Conservation (phyloP, 208 protist genomes). For the Leishmania tropica region DNA sequence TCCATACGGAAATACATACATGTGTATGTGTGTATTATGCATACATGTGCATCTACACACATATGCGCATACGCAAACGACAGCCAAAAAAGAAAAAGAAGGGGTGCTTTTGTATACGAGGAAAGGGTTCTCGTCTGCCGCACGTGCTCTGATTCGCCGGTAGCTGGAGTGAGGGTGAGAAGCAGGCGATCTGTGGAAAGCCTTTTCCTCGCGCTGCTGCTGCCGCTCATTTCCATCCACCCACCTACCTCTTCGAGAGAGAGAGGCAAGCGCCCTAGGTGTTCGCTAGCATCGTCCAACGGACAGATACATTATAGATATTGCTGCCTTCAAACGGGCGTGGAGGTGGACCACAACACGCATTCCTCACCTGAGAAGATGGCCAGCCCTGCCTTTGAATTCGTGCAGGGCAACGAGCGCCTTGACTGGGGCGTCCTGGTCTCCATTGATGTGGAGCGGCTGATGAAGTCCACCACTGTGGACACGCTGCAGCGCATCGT, state of each 20-base stretch:
- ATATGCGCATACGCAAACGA: background rate
- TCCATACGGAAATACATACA: background rate
- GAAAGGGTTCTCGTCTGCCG: background rate
- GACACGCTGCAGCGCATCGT: conserved; percentile 89
- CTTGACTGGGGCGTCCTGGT: conserved; percentile 91
- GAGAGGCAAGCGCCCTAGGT: background rate
- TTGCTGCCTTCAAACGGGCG: background rate
- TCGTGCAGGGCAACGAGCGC: conserved; percentile 83
- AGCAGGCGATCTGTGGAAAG: background rate
- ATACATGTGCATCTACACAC: no score
- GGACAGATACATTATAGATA: background rate
- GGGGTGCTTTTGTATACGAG: background rate
- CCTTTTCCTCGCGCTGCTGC: background rate
- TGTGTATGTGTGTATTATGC: no score
- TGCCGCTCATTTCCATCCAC: background rate
- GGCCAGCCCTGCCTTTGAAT: conserved; percentile 58
- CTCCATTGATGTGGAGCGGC: conserved; percentile 80
- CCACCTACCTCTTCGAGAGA: background rate
- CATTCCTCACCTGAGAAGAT: conserved; percentile 13
- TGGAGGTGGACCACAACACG: conserved; percentile 10
- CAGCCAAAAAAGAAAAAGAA: background rate
- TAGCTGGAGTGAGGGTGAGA: background rate
- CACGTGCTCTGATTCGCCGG: background rate
- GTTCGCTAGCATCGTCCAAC: background rate
- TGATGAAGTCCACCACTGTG: conserved; percentile 83